Base-by-base conservation (phyloP, 345 rosid species). In the Brassica rapa region DNA sequence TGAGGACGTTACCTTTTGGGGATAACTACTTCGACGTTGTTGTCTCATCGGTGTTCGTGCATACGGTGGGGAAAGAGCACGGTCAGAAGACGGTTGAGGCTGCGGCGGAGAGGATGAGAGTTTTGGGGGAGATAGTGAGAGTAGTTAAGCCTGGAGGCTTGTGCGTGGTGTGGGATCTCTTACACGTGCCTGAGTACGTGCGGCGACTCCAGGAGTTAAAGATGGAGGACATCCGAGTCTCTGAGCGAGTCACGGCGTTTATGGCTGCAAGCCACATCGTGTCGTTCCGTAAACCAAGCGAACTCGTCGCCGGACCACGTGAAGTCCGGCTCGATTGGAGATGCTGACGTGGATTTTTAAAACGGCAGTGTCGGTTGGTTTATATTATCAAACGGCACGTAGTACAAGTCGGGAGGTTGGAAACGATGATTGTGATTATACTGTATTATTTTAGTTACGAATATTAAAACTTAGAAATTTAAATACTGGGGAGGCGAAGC, bases 11-110 rank as follows among this genome's bases (percentile, higher is more conserved):
- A 14, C 98, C 98, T 32, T 92, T 93, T 21, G 90, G 91, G 27
- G 98, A 92, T 55, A 89, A 91, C 83, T 94, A 89, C 76, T 92
- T 93, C 75, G 98, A 93, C 73, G 98, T 90, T 74, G 98, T 93
- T 83, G 98, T 92, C 8, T 94, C 98, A 0, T 97, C 88, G 2
- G 87, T 83, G 46, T 92, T 89, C 75, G 88, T 91, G 3, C 97
- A 89, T 86, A 89, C 94, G 2, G 90, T 89, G 0, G 97, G 98
- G 64, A 94, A 88, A 85, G 95, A 94, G 84, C 88, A 92, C 75
- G 97, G 97, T 1, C 89, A 83, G 3, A 87, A 89, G 49, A 83
- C 97, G 15, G 98, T 87, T 82, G 96, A 92, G 80, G 97, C 97
- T 0, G 86, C 95, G 8, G 98, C 92, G 19, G 98, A 94, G 87